These are phyloP conservation scores for Prunus davidiana DNA, from an alignment of 306 rosid genomes.

Conservation along the genomic window DNA sequence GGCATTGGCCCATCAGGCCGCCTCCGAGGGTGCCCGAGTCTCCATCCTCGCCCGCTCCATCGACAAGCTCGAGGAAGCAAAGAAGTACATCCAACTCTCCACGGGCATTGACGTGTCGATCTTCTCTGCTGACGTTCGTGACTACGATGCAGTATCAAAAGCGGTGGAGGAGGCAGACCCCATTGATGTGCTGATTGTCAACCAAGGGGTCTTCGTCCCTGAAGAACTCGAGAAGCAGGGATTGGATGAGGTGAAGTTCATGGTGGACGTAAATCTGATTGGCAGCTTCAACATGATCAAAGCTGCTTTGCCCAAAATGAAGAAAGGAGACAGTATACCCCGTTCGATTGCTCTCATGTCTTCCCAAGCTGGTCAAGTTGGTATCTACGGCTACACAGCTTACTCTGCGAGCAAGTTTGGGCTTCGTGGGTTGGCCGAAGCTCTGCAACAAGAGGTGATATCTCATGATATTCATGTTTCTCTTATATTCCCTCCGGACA, in stretches of 20 bases:
- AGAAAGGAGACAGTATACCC: constrained; percentile 52
- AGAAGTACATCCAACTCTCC: constrained; percentile 44
- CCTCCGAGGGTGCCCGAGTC: constrained; percentile 9
- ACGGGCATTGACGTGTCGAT: constrained; percentile 66
- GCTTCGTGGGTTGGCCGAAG: constrained; percentile 82
- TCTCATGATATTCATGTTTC: constrained; percentile 72
- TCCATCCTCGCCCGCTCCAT: too few species aligned
- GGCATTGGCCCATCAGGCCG: constrained; percentile 80
- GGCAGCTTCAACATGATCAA: constrained; percentile 75
- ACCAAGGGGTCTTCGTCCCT: constrained; percentile 72
- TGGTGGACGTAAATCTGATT: constrained; percentile 72
- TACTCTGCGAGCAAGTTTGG: constrained; percentile 89
- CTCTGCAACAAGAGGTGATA: constrained; percentile 85
- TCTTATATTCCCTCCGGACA: constrained; percentile 85
- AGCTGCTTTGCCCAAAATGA: constrained; percentile 76
- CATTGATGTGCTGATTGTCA: constrained; percentile 66
- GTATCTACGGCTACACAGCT: constrained; percentile 83
- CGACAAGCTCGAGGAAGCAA: constrained; percentile 46
- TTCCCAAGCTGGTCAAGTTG: constrained; percentile 98
- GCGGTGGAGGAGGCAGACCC: constrained; percentile 72
- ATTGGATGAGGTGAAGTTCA: constrained; percentile 70
- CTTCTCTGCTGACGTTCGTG: constrained; percentile 74
- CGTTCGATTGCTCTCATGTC: constrained; percentile 77
- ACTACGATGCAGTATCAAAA: constrained; percentile 52
- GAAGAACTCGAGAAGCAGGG: constrained; percentile 69